Evolutionary conservation across 176 grass and related monocot species (phyloP).

Genomic region (Phyllostachys edulis): DNA sequence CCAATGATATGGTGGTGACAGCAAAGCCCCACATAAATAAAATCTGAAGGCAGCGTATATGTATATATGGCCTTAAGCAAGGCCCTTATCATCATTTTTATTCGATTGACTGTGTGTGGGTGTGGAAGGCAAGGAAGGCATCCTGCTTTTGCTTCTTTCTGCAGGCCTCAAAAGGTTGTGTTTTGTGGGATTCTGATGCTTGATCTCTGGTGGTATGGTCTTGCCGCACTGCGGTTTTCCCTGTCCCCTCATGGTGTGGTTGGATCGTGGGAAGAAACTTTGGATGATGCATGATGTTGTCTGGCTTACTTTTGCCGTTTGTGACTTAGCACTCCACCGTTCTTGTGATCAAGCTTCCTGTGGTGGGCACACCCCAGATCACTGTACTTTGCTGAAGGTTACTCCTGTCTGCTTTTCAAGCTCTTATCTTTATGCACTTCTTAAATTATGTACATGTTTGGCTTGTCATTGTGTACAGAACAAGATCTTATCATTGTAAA

Average conservation of each 20-base stretch:
- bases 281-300: constrained; percentile 42
- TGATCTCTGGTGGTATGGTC: constrained; percentile 28
- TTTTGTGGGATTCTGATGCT: constrained; percentile 40
- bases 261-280: constrained; percentile 26
- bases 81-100: constrained; percentile 28
- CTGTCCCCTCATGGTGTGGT: not conserved
- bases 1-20: not conserved
- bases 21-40: constrained; percentile 19
- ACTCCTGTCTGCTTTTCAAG: constrained; percentile 15
- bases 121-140: constrained; percentile 40
- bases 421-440: not conserved
- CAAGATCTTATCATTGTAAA: constrained; percentile 14
- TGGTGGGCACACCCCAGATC: constrained; percentile 33
- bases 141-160: constrained; percentile 45
- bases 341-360: not conserved
- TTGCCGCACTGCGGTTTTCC: constrained; percentile 14
- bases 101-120: constrained; percentile 26
- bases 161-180: constrained; percentile 37
- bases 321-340: constrained; percentile 34
- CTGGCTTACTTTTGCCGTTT: constrained; percentile 26
- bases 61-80: constrained; percentile 11
- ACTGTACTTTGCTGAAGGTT: constrained; percentile 1
- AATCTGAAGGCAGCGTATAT: constrained; percentile 9
- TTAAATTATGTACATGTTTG: constrained; percentile 23
- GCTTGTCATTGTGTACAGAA: constrained; percentile 22